A percentile compares a stretch with the other conserved stretches of the same genome.
Conservation (phyloP, 2,329 filamentous ascomycete genomes). For the Stagonosporopsis tanaceti region DNA sequence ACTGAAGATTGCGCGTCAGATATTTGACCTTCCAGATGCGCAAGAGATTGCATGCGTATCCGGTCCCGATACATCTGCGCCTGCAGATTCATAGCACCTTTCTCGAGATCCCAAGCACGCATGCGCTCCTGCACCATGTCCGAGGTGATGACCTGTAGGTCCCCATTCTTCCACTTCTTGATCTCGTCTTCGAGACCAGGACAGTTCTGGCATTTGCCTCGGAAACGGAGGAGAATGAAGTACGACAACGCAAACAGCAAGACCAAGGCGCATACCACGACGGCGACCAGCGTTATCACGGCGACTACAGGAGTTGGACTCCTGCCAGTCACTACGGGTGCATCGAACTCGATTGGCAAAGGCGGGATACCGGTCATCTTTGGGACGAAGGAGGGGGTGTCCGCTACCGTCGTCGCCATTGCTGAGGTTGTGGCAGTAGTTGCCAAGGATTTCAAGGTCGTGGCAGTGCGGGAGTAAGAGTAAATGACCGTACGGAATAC, state of each 20-base stretch:
- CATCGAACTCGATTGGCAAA: neutral
- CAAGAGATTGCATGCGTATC: neutral
- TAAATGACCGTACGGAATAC: neutral
- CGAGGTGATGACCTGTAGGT: neutral
- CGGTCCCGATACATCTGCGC: neutral
- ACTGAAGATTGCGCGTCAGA: neutral
- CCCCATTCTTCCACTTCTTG: constrained; percentile 3
- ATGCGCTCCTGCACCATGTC: neutral
- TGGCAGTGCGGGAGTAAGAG: neutral
- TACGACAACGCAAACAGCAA: constrained; percentile 1
- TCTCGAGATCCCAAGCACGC: neutral
- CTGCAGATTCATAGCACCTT: neutral
- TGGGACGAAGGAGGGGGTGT: neutral
- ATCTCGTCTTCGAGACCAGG: neutral
- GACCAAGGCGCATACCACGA: neutral
- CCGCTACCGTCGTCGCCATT: neutral
- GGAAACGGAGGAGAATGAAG: constrained; percentile 2
- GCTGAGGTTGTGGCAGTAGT: neutral
- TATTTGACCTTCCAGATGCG: neutral
- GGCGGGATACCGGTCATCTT: neutral
- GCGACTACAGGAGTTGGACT: neutral
- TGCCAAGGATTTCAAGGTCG: neutral
- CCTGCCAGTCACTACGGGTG: neutral
- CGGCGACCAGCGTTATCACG: neutral
- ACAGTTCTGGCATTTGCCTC: neutral